These are phyloP conservation scores for Tylopilus felleus DNA, from an alignment of 768 basidiomycete genomes.

Conservation along the genomic window DNA sequence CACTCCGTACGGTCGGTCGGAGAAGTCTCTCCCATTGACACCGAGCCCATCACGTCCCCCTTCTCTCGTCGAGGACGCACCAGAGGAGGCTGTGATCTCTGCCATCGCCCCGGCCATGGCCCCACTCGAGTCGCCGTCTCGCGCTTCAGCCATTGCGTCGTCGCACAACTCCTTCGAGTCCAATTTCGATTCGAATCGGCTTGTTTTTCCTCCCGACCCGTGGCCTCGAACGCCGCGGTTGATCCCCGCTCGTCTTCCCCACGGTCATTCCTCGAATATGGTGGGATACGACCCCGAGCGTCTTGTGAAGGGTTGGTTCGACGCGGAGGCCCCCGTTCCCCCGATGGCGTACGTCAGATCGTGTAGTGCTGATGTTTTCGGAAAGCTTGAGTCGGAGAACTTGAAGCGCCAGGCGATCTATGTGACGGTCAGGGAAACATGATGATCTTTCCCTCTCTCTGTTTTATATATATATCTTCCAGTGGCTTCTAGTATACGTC, in stretches of 20 bases:
- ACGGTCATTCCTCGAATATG: slow-evolving; percentile 7
- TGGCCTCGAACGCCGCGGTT: slow-evolving; percentile 26
- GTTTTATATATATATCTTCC: background rate
- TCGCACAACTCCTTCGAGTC: slow-evolving; percentile 33
- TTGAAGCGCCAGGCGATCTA: slow-evolving; percentile 35
- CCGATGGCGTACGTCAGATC: background rate
- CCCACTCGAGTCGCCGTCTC: slow-evolving; percentile 26
- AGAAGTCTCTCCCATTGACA: slow-evolving; percentile 6
- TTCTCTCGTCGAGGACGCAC: slow-evolving; percentile 3
- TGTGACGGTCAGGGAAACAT: slow-evolving; percentile 44
- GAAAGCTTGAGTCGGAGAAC: background rate
- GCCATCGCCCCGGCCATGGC: slow-evolving; percentile 5
- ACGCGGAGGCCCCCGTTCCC: slow-evolving; percentile 1
- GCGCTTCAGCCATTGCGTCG: slow-evolving; percentile 21
- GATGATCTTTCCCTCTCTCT: background rate
- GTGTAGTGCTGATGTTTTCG: background rate
- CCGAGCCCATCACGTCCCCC: background rate
- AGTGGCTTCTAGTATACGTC: background rate
- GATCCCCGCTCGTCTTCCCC: slow-evolving; percentile 9
- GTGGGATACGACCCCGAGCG: slow-evolving; percentile 1
- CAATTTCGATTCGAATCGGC: slow-evolving; percentile 22
- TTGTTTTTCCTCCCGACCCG: slow-evolving; percentile 4
- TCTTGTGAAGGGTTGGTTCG: background rate
- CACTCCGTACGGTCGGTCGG: slow-evolving; percentile 2
- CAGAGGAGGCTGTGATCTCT: slow-evolving; percentile 13